Percentiles rank a stretch among this genome's conserved stretches.
phyloP scores from a whole-genome alignment of 768 basidiomycete species.

The Russula abietina region DNA sequence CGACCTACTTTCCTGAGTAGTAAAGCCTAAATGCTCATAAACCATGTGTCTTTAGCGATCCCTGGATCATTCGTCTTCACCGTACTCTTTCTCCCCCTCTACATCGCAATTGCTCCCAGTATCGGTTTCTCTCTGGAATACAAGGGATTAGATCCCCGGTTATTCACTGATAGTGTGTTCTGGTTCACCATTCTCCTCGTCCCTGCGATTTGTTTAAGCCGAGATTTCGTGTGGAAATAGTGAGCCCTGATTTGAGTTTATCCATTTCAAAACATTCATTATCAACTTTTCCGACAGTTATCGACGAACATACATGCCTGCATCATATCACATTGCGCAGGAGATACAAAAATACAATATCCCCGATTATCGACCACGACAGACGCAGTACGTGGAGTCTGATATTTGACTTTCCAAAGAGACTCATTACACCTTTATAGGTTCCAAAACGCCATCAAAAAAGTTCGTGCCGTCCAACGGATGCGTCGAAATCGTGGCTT shows the following conservation, averaged over 20 bases:
- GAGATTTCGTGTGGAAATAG: conserved; percentile 99
- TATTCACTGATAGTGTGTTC: conserved; percentile 86
- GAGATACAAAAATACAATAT: conserved; percentile 99
- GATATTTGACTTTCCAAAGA: conserved; percentile 10
- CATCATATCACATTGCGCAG: conserved; percentile 96
- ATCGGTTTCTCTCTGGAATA: conserved; percentile 91
- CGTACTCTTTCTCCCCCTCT: conserved; percentile 91
- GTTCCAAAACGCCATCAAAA: conserved; percentile 99
- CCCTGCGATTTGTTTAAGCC: conserved; percentile 74
- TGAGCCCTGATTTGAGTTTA: conserved; percentile 37
- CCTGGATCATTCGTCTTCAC: conserved; percentile 96
- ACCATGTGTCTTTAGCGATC: conserved; percentile 53
- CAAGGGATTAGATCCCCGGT: conserved; percentile 75
- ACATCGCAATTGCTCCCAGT: conserved; percentile 78
- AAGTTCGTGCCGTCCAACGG: conserved; percentile 96
- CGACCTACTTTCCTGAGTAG: conserved; percentile 28
- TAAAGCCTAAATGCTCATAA: conserved; percentile 3
- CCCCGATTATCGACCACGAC: conserved; percentile 91
- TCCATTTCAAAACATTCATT: conserved; percentile 15
- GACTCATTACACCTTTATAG: conserved; percentile 35
- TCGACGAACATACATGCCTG: conserved; percentile 80
- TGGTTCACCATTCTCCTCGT: conserved; percentile 84
- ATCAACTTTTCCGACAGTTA: conserved; percentile 49
- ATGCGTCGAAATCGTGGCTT: conserved; percentile 96
- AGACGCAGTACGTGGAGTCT: conserved; percentile 74